Conservation (phyloP, 1,284 basidiomycete species). For the Cryptococcus sp. region DNA sequence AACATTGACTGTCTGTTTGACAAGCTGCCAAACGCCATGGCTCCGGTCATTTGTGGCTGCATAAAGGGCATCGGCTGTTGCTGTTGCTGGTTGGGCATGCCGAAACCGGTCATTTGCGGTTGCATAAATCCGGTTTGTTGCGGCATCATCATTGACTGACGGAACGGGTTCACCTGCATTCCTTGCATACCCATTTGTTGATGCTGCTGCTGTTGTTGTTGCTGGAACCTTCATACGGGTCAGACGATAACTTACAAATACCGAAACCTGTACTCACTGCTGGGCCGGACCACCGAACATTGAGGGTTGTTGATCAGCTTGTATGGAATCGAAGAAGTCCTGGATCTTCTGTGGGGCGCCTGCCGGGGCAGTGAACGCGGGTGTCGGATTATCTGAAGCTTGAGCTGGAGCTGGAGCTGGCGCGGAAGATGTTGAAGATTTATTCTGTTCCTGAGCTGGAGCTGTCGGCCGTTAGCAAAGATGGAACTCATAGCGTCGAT, state of each 20-base stretch:
- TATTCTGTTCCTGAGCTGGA: background rate
- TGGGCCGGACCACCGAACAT: slow-evolving; percentile 34
- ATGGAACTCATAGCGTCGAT: background rate
- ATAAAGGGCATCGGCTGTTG: slow-evolving; percentile 26
- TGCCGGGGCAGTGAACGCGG: slow-evolving; percentile 20
- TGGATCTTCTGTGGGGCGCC: slow-evolving; percentile 51
- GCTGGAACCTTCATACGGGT: slow-evolving; percentile 2
- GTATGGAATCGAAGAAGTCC: slow-evolving; percentile 92
- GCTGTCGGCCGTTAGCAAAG: background rate
- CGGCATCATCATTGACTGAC: slow-evolving; percentile 54
- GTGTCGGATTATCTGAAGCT: slow-evolving; percentile 17
- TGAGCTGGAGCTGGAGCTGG: slow-evolving; percentile 12
- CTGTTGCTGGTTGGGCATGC: slow-evolving; percentile 31
- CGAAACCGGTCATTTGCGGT: slow-evolving; percentile 61
- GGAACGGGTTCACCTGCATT: slow-evolving; percentile 74
- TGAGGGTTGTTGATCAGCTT: slow-evolving; percentile 61
- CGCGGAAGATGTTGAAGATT: slow-evolving; percentile 6
- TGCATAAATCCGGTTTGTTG: slow-evolving; percentile 55
- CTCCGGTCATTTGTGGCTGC: slow-evolving; percentile 49
- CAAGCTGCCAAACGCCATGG: slow-evolving; percentile 29
- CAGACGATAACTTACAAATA: background rate
- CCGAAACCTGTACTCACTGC: slow-evolving; percentile 5
- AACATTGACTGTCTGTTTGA: slow-evolving; percentile 44
- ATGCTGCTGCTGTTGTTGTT: slow-evolving; percentile 20
- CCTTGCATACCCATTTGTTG: slow-evolving; percentile 48